Conservation (phyloP, 192 early-diverging fungal species). For the Gigaspora rosea region DNA sequence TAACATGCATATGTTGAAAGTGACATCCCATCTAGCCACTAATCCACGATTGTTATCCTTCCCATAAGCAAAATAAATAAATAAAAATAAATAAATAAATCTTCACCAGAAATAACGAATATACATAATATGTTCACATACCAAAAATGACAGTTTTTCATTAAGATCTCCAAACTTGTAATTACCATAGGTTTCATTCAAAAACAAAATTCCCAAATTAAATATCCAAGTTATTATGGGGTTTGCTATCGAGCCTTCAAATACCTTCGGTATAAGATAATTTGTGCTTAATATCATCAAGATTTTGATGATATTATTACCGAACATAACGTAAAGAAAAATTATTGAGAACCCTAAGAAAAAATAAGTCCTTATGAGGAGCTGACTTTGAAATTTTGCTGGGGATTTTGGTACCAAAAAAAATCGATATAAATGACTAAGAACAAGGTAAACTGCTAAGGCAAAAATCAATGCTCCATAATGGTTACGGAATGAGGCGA, state of each 20-base stretch:
- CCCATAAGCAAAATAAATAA: neutral
- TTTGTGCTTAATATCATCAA: conserved; percentile 61
- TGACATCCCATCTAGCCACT: conserved; percentile 80
- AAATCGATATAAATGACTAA: conserved; percentile 50
- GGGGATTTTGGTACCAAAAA: conserved; percentile 34
- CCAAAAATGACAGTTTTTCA: conserved; percentile 62
- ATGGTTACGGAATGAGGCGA: conserved; percentile 67
- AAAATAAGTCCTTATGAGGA: conserved; percentile 50
- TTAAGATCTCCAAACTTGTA: conserved; percentile 64
- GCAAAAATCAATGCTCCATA: conserved; percentile 55
- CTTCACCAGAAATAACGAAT: neutral
- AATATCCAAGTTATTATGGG: conserved; percentile 80
- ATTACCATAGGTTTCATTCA: conserved; percentile 74
- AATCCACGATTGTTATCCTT: conserved; percentile 74
- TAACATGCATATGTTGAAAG: conserved; percentile 88
- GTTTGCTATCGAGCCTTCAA: conserved; percentile 54
- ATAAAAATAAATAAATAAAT: conserved; percentile 16
- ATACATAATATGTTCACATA: conserved; percentile 35
- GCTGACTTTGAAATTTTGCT: conserved; percentile 40
- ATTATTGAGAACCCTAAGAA: conserved; percentile 59
- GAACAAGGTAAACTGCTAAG: conserved; percentile 46
- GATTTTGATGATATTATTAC: conserved; percentile 79
- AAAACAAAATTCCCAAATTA: conserved; percentile 77
- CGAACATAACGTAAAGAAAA: conserved; percentile 70
- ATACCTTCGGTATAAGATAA: conserved; percentile 61